Percentiles rank a stretch among this genome's conserved stretches.
These are phyloP conservation scores for Microthyrium microscopicum DNA, from an alignment of 2,329 filamentous ascomycete species.

Conservation along the genomic window DNA sequence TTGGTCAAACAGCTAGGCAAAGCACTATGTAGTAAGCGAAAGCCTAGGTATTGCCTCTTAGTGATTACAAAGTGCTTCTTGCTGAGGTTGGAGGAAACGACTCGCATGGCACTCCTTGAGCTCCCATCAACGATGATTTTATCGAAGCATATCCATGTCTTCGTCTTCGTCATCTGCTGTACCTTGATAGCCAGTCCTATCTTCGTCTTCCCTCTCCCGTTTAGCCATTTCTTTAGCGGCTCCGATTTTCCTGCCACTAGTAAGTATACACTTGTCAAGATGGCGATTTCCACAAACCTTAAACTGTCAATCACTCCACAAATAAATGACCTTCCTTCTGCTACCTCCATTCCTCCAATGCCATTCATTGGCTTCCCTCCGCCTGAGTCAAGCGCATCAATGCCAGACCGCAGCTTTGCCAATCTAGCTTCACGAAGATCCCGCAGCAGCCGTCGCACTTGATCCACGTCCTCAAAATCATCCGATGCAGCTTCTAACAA, in stretches of 20 bases:
- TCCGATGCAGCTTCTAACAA: constrained; percentile 72
- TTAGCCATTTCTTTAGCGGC: constrained; percentile 62
- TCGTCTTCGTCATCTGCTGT: constrained; percentile 45
- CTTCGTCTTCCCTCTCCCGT: constrained; percentile 60
- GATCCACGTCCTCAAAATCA: constrained; percentile 59
- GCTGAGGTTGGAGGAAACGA: no score
- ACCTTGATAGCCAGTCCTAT: constrained; percentile 34
- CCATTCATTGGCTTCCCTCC: constrained; percentile 61
- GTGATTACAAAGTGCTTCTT: no score
- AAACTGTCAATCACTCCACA: constrained; percentile 75
- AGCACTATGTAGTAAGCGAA: no score
- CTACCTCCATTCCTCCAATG: constrained; percentile 84
- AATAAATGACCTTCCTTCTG: constrained; percentile 72
- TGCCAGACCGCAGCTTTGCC: constrained; percentile 69
- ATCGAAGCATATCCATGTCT: constrained; percentile 44
- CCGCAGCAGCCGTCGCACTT: constrained; percentile 56
- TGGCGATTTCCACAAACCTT: constrained; percentile 23
- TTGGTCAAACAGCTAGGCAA: no score
- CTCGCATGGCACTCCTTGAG: no score
- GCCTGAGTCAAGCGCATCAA: constrained; percentile 52
- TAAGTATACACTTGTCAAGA: constrained; percentile 9
- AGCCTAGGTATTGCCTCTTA: no score
- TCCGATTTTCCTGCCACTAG: constrained; percentile 49
- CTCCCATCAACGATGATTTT: no score
- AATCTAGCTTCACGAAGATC: constrained; percentile 78